phyloP scores from a whole-genome alignment of 768 basidiomycete species.

The Suillus discolor region DNA sequence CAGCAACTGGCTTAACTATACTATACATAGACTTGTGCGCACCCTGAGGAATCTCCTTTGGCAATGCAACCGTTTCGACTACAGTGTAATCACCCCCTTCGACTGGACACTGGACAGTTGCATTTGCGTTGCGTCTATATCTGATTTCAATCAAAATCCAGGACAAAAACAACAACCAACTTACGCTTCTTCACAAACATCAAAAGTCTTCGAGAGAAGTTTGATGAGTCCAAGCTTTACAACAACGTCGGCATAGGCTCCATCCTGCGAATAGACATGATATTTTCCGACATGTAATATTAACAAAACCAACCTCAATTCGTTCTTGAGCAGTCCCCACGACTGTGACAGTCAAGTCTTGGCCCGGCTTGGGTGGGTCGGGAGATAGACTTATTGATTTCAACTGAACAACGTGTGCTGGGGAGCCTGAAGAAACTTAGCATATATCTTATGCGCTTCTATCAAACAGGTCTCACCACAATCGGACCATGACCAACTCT shows the following conservation, averaged over 20 bases:
- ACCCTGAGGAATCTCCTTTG: constrained; percentile 90
- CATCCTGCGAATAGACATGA: constrained; percentile 59
- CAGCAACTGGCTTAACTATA: constrained; percentile 5
- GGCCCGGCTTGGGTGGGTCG: constrained; percentile 87
- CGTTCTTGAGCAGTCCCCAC: constrained; percentile 55
- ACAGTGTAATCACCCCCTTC: constrained; percentile 70
- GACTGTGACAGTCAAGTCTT: constrained; percentile 86
- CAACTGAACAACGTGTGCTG: constrained; percentile 56
- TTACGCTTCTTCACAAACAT: constrained; percentile 93
- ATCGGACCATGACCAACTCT: constrained; percentile 65
- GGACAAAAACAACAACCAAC: constrained; percentile 34
- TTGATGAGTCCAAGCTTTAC: constrained; percentile 96
- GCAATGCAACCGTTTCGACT: constrained; percentile 80
- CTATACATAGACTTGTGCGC: constrained; percentile 16
- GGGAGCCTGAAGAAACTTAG: constrained; percentile 40
- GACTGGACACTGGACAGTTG: constrained; percentile 84
- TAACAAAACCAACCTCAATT: constrained; percentile 59
- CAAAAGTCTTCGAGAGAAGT: constrained; percentile 80
- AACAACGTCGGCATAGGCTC: constrained; percentile 84
- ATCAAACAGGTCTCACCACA: constrained; percentile 63
- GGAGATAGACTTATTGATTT: constrained; percentile 75
- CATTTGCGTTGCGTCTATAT: constrained; percentile 70
- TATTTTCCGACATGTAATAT: constrained; percentile 3
- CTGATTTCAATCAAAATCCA: constrained; percentile 9
- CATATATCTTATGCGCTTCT: constrained; percentile 5